Evolutionary conservation across 495 filamentous ascomycete genomes (phyloP), one percentile per base, ranked within the genome.

Genomic region (Staphylotrichum tortipilum): DNA sequence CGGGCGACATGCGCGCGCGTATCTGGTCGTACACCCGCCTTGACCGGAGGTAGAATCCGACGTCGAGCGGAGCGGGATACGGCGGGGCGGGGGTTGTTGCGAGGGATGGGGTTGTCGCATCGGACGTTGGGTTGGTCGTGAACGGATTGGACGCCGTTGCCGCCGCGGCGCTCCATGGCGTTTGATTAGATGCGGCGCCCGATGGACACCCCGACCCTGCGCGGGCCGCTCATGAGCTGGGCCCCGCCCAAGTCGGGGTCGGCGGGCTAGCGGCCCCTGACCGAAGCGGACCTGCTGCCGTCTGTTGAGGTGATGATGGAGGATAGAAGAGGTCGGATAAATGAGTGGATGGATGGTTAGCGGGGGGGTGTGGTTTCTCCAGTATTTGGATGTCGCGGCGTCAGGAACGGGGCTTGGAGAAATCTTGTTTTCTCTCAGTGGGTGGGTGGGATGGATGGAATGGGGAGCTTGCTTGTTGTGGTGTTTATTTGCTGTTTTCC

Each of bases 1-100:
- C 85, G 57, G 89, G 88, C 57, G 88, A 94, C 64, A 91, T 89
- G 85, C 78, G 86, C 54, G 88, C 88, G 23, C 80, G 89, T 66
- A 94, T 94, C 68, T 94, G 88, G 88, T 85, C 80, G 59, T 89
- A 77, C 60, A 79, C 73, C 35, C 61, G 56, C 12, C 24, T 54
- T 17, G 53, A 55, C 37, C 37, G 53, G 36, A 17, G 52, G 15
- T n/a, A 19, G 37, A 44, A 46, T 22, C 12, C 14, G 11, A 24
- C 24, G 8, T 24, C 6, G 19, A 26, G 18, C 23, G 38, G 26
- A 35, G 21, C 11, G 41, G 18, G 14, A 7, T 39, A 22, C 21
- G 12, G 9, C 4, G 33, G 17, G 14, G 11, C 26, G 4, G 37
- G 26, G 6, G 26, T 28, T 10, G n/a, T n/a, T n/a, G n/a, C n/a